Conservation (phyloP, 1,139 yeast genomes). For the Saccharomycopsis hybrid region DNA sequence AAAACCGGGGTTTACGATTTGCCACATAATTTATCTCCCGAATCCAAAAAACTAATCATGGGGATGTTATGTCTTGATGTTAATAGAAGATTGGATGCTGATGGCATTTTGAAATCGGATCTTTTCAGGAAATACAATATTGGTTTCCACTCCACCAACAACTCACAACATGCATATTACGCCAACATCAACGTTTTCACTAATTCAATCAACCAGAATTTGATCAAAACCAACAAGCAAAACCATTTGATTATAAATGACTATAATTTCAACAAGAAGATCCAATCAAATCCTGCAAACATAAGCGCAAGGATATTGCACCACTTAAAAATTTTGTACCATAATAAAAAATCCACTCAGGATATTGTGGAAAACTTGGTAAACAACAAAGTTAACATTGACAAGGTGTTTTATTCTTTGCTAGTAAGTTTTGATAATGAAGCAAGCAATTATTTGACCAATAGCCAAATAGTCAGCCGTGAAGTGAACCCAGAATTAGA, state of each 20-base stretch:
- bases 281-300: constrained; percentile 6
- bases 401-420: constrained; percentile 21
- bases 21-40: constrained; percentile 58
- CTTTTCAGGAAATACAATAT: constrained; percentile 49
- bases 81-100: constrained; percentile 63
- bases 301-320: constrained; percentile 10
- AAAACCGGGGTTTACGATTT: constrained; percentile 70
- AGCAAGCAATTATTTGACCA: constrained; percentile 3
- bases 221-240: constrained; percentile 17
- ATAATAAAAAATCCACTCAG: constrained; percentile 14
- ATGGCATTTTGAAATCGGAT: constrained; percentile 72
- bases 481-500: constrained; percentile 6
- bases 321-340: constrained; percentile 18
- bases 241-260: constrained; percentile 18
- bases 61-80: constrained; percentile 81
- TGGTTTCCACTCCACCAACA: constrained; percentile 16
- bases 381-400: constrained; percentile 20
- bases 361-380: constrained; percentile 16
- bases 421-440: constrained; percentile 15
- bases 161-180: constrained; percentile 12
- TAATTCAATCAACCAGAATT: constrained; percentile 19
- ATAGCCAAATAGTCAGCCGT: background rate
- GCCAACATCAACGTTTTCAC: constrained; percentile 19
- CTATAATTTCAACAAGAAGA: constrained; percentile 16
- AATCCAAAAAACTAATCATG: constrained; percentile 64